A percentile compares a stretch with the other conserved stretches of the same genome.
Conservation (phyloP, 106 monocot species). For the Agapanthus africanus region DNA sequence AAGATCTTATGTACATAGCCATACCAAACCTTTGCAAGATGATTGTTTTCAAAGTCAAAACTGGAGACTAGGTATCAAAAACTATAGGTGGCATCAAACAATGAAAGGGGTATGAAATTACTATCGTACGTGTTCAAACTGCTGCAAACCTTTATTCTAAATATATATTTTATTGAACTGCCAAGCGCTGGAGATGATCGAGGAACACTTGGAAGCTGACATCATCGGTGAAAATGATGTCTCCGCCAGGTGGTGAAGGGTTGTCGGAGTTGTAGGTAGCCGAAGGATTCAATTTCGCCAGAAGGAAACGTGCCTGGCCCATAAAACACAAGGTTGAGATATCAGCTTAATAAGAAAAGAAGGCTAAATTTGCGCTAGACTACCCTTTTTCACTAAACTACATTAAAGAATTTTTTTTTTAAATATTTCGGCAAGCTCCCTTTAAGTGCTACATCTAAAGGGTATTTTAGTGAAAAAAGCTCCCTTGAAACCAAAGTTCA, state of each 20-base stretch:
- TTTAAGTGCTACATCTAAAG: too few species aligned
- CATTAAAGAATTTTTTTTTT: too few species aligned
- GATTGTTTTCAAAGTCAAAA: not conserved
- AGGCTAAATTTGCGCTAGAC: too few species aligned
- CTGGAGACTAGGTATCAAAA: not conserved
- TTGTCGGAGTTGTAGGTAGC: slow-evolving; percentile 68
- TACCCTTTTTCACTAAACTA: too few species aligned
- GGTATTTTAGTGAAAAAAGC: too few species aligned
- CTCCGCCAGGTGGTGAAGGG: slow-evolving; percentile 56
- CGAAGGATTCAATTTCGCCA: slow-evolving; percentile 80
- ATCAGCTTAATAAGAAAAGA: too few species aligned
- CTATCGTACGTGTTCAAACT: not conserved
- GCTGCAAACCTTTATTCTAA: slow-evolving; percentile 1
- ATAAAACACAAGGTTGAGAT: too few species aligned
- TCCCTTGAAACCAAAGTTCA: too few species aligned
- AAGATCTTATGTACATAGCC: not conserved
- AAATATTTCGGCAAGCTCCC: too few species aligned
- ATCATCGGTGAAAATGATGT: slow-evolving; percentile 83
- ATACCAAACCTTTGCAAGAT: not conserved
- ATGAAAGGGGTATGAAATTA: not conserved
- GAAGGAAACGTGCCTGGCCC: slow-evolving; percentile 77
- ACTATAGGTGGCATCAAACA: not conserved
- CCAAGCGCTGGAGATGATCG: slow-evolving; percentile 73
- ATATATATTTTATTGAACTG: slow-evolving; percentile 52
- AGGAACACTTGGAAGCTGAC: slow-evolving; percentile 86